These are phyloP conservation scores for Blastomyces parvus DNA, from an alignment of 2,329 filamentous ascomycete genomes.

Conservation along the genomic window DNA sequence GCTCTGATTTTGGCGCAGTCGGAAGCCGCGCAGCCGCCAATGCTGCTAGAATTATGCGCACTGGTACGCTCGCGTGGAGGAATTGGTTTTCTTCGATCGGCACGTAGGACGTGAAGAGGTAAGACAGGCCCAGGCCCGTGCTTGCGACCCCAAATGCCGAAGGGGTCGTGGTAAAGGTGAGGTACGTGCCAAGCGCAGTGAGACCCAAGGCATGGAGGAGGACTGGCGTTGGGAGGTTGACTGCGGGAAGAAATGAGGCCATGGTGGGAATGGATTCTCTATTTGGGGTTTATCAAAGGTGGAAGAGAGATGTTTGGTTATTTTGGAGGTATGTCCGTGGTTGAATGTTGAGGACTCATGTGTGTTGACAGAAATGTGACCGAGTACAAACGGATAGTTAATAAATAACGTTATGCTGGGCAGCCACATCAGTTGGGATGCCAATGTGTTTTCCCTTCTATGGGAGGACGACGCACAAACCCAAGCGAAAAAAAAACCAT, in stretches of 20 bases:
- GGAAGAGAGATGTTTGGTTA: background rate
- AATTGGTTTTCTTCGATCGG: slow-evolving; percentile 8
- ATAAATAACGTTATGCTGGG: too few relatives aligned
- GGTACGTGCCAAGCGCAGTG: background rate
- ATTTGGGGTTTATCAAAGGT: background rate
- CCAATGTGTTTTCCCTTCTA: background rate
- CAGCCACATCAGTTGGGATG: too few relatives aligned
- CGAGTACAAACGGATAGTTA: too few relatives aligned
- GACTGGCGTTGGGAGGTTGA: slow-evolving; percentile 5
- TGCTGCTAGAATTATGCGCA: slow-evolving; percentile 1
- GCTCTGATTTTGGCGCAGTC: background rate
- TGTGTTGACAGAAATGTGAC: background rate
- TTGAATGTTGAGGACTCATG: background rate
- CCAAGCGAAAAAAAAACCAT: background rate
- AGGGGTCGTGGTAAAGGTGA: background rate
- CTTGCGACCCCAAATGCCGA: background rate
- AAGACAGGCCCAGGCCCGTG: slow-evolving; percentile 4
- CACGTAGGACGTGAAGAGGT: slow-evolving; percentile 5
- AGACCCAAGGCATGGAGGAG: slow-evolving; percentile 9
- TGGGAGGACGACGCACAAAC: background rate
- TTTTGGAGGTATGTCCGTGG: background rate
- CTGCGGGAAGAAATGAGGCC: slow-evolving; percentile 5
- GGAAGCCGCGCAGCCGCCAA: slow-evolving; percentile 1
- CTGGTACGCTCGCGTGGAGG: slow-evolving; percentile 6
- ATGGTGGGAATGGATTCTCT: background rate